Evolutionary conservation across 176 grass and related monocot species (phyloP), one percentile per base, ranked within the genome.

Genomic region (Dendrocalamus sinicus): DNA sequence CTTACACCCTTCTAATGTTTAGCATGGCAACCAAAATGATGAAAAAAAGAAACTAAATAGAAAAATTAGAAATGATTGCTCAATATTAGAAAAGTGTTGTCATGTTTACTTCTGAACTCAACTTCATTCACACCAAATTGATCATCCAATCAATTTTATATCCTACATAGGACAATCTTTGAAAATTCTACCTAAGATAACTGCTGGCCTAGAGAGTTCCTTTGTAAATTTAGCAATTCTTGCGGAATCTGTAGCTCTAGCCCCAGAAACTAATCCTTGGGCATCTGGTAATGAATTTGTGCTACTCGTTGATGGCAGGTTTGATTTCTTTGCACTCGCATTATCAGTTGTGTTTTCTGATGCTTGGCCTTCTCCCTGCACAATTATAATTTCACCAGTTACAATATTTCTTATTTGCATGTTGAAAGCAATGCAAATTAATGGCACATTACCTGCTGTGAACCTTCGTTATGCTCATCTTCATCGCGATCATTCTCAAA

Each of bases 211-310:
- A 62, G 97, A 94, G 65, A 99, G 85, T 78, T 99, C 97, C 2
- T 17, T 83, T 63, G 89, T 99, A 79, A 96, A 96, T 87, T 99
- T 96, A 67, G 79, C 72, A 26, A 99, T 78, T 85, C 97, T 90
- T 14, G 97, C 90, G 20, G 97, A 96, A 92, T 99, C 97, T 59
- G 97, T 96, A 62, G 97, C 94, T 90, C 97, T 92, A 88, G 97
- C 90, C 26, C 92, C 97, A 70, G 90, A 95, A 85, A 96, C 86
- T 86, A 87, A 88, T 70, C 94, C 86, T 77, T 92, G 90, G 54
- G 86, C 90, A 90, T 99, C 92, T 69, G 92, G 85, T 70, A 88
- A 91, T 46, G 76, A 77, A 84, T 46, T 92, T 4, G 63, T 24
- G 58, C 75, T 99, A 69, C 85, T 96, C 75, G 90, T 85, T 53